These are phyloP conservation scores for Cryptococcus wingfieldii DNA, from an alignment of 1,284 basidiomycete species.

Conservation along the genomic window DNA sequence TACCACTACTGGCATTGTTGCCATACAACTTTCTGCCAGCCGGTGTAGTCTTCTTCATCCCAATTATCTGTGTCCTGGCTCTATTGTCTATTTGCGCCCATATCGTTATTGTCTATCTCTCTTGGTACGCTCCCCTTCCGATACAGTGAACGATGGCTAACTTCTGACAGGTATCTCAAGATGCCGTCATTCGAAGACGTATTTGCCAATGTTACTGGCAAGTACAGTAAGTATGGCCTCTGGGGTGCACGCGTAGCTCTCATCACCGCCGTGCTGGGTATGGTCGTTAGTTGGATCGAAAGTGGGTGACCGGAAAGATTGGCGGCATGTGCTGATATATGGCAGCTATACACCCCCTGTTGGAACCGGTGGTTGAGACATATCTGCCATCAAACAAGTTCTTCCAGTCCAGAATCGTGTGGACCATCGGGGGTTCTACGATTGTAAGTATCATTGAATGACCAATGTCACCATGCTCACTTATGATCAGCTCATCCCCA, in stretches of 20 bases:
- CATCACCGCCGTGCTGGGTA: conserved; percentile 32
- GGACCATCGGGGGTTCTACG: conserved; percentile 37
- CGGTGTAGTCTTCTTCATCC: conserved; percentile 47
- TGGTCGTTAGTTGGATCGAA: conserved; percentile 40
- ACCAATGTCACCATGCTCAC: background rate
- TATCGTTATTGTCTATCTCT: conserved; percentile 48
- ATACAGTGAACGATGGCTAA: background rate
- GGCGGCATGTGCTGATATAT: background rate
- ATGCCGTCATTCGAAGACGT: conserved; percentile 47
- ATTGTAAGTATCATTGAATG: conserved; percentile 19
- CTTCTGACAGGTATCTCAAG: conserved; percentile 43
- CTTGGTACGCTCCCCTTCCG: conserved; percentile 27
- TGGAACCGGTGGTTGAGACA: conserved; percentile 33
- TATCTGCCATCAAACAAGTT: conserved; percentile 29
- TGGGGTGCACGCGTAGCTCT: conserved; percentile 39
- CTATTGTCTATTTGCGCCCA: conserved; percentile 44
- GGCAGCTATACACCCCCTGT: conserved; percentile 36
- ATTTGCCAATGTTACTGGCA: conserved; percentile 35
- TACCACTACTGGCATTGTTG: conserved; percentile 41
- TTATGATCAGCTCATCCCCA: conserved; percentile 33
- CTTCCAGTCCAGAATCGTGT: conserved; percentile 30
- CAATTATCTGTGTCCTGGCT: conserved; percentile 38
- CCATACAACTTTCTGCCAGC: conserved; percentile 47
- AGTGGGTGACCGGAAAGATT: conserved; percentile 30
- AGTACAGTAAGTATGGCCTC: conserved; percentile 34